Evolutionary conservation across 2,329 filamentous ascomycete species (phyloP).

Genomic region (Talaromyces sp.): DNA sequence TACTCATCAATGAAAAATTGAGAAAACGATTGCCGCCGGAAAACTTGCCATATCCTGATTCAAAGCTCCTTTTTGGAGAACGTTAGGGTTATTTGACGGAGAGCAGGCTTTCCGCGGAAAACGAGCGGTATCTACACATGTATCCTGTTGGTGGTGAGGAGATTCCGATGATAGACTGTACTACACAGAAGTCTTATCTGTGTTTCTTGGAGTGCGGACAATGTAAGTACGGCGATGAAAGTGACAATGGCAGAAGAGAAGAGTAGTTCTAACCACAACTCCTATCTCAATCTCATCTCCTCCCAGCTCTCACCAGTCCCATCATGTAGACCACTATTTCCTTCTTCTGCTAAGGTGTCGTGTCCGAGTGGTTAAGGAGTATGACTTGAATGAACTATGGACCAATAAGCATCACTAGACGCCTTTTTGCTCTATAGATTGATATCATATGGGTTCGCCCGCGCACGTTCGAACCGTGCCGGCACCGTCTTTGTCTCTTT

Average conservation of each 20-base stretch:
- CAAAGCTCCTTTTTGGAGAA: background rate
- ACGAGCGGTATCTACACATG: background rate
- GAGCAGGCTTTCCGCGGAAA: constrained; percentile 1
- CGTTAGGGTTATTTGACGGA: background rate
- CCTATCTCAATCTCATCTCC: background rate
- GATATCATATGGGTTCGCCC: background rate
- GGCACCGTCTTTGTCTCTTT: background rate
- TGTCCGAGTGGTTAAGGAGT: background rate
- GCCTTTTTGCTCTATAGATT: background rate
- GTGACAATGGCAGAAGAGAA: no score
- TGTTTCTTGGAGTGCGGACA: background rate
- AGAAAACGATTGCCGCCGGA: background rate
- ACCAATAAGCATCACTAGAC: background rate
- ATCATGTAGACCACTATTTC: no score
- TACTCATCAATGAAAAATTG: background rate
- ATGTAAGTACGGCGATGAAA: background rate
- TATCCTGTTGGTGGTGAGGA: background rate
- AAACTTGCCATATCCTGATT: background rate
- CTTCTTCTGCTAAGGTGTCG: background rate
- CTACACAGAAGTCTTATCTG: background rate
- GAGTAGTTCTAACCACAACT: no score
- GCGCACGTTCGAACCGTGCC: background rate
- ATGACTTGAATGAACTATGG: background rate
- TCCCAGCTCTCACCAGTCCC: background rate
- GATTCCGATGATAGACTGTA: background rate